phyloP scores from a whole-genome alignment of 2,329 filamentous ascomycete genomes.

The Trichophyton mentagrophytes region DNA sequence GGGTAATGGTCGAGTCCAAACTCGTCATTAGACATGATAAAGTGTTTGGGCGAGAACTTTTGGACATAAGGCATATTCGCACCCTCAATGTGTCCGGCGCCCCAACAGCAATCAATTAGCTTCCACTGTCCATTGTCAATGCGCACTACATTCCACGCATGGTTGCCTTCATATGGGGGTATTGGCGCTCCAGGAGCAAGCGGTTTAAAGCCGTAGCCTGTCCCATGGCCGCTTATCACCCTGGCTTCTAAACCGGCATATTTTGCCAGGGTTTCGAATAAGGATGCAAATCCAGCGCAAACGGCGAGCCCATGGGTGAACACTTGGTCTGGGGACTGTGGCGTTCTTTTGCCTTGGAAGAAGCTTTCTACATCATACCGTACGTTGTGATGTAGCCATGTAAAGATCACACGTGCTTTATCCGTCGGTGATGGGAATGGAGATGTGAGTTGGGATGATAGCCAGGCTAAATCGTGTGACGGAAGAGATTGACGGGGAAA shows the following conservation, averaged over 20 bases:
- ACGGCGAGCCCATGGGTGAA: conserved; percentile 70
- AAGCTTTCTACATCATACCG: conserved; percentile 70
- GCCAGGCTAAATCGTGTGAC: conserved; percentile 52
- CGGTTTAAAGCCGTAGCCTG: conserved; percentile 62
- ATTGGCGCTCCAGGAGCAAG: conserved; percentile 51
- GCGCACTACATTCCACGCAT: conserved; percentile 88
- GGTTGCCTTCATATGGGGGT: conserved; percentile 52
- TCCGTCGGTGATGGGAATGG: conserved; percentile 74
- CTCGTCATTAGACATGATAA: conserved; percentile 57
- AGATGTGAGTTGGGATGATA: conserved; percentile 64
- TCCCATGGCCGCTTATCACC: conserved; percentile 66
- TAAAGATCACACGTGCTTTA: conserved; percentile 85
- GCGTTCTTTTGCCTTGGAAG: conserved; percentile 56
- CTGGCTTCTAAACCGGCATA: conserved; percentile 68
- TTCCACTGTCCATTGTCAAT: conserved; percentile 87
- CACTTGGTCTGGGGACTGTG: conserved; percentile 57
- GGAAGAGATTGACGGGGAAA: conserved; percentile 64
- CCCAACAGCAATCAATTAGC: conserved; percentile 85
- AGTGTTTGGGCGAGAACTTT: conserved; percentile 51
- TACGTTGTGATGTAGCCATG: conserved; percentile 91
- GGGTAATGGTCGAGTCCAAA: conserved; percentile 79
- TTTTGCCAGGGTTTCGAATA: conserved; percentile 66
- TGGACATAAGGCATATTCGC: conserved; percentile 49
- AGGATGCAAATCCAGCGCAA: conserved; percentile 77
- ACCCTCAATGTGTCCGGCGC: conserved; percentile 57